Percentiles rank a stretch among this genome's conserved stretches.
Evolutionary conservation across 345 rosid genomes (phyloP).

Genomic region (Bruguiera gymnorhiza): DNA sequence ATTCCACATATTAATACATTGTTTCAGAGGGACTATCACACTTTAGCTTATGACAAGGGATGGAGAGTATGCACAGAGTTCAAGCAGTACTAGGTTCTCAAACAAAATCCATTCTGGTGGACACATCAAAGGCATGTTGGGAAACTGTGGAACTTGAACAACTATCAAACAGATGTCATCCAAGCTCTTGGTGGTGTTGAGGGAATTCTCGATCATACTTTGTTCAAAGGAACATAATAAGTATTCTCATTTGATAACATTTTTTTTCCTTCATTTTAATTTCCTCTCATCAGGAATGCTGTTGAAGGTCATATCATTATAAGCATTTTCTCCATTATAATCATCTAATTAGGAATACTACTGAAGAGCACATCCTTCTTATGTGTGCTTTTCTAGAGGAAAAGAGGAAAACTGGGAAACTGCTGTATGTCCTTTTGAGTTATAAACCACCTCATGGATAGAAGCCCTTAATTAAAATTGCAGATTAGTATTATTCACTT

Average conservation of each 20-base stretch:
- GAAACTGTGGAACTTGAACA: conserved; percentile 97
- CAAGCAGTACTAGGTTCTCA: conserved; percentile 95
- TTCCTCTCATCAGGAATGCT: too few relatives aligned
- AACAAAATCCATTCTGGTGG: conserved; percentile 99
- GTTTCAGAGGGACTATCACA: conserved; percentile 95
- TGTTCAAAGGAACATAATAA: conserved; percentile 98
- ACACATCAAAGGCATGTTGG: conserved; percentile 99
- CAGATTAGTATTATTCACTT: too few relatives aligned
- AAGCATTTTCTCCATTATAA: too few relatives aligned
- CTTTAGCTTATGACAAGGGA: conserved; percentile 95
- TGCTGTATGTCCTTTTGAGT: too few relatives aligned
- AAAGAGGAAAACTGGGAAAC: too few relatives aligned
- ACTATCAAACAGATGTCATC: conserved; percentile 97
- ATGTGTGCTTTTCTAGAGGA: too few relatives aligned
- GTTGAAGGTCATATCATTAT: too few relatives aligned
- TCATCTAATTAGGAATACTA: too few relatives aligned
- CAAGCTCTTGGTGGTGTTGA: conserved; percentile 99
- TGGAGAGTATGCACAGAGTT: conserved; percentile 99
- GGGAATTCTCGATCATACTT: conserved; percentile 95
- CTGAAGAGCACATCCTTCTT: too few relatives aligned
- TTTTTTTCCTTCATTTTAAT: not conserved
- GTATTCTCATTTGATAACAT: conserved; percentile 17
- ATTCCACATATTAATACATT: conserved; percentile 97
- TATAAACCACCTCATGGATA: too few relatives aligned
- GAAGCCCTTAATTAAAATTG: too few relatives aligned